Conservation (phyloP, 2,329 filamentous ascomycete genomes). For the Pyrenochaeta sp. region DNA sequence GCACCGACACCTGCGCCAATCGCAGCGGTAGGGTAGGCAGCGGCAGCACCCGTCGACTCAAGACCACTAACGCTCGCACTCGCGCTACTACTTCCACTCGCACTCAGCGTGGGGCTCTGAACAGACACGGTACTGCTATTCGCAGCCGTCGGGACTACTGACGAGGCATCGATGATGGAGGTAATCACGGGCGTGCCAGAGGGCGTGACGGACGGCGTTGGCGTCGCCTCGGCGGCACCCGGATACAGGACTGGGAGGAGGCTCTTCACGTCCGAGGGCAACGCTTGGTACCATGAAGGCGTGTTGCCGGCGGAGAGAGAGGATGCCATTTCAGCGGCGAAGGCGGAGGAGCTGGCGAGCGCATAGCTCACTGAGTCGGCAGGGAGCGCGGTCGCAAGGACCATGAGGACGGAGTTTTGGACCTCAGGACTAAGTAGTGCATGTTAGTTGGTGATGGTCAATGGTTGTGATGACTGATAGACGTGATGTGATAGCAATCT, state of each 20-base stretch:
- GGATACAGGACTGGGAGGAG: constrained; percentile 50
- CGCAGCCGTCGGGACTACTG: constrained; percentile 1
- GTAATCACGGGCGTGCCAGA: constrained; percentile 5
- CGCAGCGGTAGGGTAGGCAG: constrained; percentile 48
- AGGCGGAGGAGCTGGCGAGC: constrained; percentile 53
- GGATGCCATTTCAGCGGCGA: constrained; percentile 53
- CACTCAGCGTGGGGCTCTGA: constrained; percentile 16
- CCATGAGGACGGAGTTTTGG: constrained; percentile 51
- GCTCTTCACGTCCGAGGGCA: constrained; percentile 56
- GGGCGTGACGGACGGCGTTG: constrained; percentile 24
- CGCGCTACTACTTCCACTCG: constrained; percentile 10
- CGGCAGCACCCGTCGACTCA: constrained; percentile 35
- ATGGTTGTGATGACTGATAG: neutral
- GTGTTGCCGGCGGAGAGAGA: constrained; percentile 54
- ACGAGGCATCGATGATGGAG: constrained; percentile 6
- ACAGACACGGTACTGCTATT: constrained; percentile 8
- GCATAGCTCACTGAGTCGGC: constrained; percentile 51
- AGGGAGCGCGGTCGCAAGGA: constrained; percentile 57
- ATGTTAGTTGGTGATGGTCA: constrained; percentile 12
- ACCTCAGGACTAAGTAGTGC: constrained; percentile 23
- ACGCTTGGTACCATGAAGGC: constrained; percentile 56
- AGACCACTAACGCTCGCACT: constrained; percentile 8
- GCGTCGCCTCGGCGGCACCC: constrained; percentile 27
- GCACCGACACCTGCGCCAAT: constrained; percentile 53
- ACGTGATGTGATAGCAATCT: neutral